These are phyloP conservation scores for Ganoderma sinense DNA, from an alignment of 1,284 basidiomycete genomes.

Conservation along the genomic window DNA sequence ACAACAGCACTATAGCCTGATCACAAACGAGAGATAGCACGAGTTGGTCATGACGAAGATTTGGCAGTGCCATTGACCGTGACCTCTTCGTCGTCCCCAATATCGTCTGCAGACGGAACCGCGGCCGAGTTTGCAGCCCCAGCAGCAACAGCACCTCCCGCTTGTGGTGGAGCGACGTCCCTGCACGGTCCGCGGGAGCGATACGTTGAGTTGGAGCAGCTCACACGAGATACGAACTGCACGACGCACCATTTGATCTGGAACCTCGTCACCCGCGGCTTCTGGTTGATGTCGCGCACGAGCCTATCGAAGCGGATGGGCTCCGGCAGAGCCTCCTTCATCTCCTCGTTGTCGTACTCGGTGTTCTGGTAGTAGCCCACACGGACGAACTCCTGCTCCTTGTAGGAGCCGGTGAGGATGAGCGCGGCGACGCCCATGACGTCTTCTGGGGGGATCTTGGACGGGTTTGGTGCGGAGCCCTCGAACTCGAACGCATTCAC, in stretches of 20 bases:
- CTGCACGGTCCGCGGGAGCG: constrained; percentile 43
- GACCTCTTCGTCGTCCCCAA: constrained; percentile 49
- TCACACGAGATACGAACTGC: background rate
- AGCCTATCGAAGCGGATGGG: constrained; percentile 82
- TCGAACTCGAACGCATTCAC: constrained; percentile 98
- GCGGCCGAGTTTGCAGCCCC: constrained; percentile 80
- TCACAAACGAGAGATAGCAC: constrained; percentile 17
- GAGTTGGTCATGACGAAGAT: constrained; percentile 23
- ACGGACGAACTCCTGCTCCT: constrained; percentile 96
- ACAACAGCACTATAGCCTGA: constrained; percentile 24
- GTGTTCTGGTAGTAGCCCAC: constrained; percentile 99
- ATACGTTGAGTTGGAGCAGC: background rate
- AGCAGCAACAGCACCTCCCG: constrained; percentile 52
- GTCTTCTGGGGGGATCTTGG: constrained; percentile 84
- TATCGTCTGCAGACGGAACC: constrained; percentile 80
- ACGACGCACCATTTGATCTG: constrained; percentile 82
- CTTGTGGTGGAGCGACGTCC: constrained; percentile 71
- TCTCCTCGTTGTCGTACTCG: constrained; percentile 94
- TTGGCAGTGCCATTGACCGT: constrained; percentile 27
- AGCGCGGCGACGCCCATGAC: constrained; percentile 91
- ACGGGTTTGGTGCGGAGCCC: constrained; percentile 73
- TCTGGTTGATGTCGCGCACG: constrained; percentile 88
- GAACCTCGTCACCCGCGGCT: constrained; percentile 93
- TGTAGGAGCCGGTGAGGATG: constrained; percentile 90
- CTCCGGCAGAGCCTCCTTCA: constrained; percentile 77